Base-by-base conservation (phyloP, 176 grass and related monocot species). In the Poa pratensis region DNA sequence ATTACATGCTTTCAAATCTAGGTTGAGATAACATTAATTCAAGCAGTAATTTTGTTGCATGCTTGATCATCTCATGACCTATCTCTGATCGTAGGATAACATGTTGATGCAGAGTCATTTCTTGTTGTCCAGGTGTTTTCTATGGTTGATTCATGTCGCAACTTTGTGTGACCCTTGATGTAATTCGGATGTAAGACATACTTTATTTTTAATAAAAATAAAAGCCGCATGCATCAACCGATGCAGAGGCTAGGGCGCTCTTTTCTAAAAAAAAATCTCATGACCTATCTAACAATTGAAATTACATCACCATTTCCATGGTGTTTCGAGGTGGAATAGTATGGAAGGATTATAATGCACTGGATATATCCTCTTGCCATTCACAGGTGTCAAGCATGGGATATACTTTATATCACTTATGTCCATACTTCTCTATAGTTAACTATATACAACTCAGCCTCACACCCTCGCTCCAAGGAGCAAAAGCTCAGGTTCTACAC, bases 391-490 rank as follows among this genome's bases (percentile, higher is more conserved):
- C 54, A n/a, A 2, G 4, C 54, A 57, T 20, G 54, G 54, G 54
- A 57, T 57, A 57, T 57, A 57, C 54, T 57, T 57, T 57, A 57
- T 57, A n/a, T 20, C 54, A 57, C 54, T 57, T n/a, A 57, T 57
- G 54, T 9, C 54, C 54, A 57, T 57, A 57, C 19, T n/a, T 57
- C 54, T 57, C 20, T n/a, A 57, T 57, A 57, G 54, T 57, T 57
- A 19, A 57, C 20, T 57, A n/a, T 19, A 7, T 9, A 43, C 40
- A 43, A 6, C 40, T 43, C 40, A 9, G 40, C 9, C 9, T 43
- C 40, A 43, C 40, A 9, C 54, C 54, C 19, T 57, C 6, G 19
- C 54, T 57, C 54, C 6, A 57, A n/a, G 18, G 54, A 57, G n/a
- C 54, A 57, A 57, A 6, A 57, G 19, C 19, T 57, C 20, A 57